Base-by-base conservation (phyloP, 108 stramenopile species). In the Pseudonitzschia pungens region DNA sequence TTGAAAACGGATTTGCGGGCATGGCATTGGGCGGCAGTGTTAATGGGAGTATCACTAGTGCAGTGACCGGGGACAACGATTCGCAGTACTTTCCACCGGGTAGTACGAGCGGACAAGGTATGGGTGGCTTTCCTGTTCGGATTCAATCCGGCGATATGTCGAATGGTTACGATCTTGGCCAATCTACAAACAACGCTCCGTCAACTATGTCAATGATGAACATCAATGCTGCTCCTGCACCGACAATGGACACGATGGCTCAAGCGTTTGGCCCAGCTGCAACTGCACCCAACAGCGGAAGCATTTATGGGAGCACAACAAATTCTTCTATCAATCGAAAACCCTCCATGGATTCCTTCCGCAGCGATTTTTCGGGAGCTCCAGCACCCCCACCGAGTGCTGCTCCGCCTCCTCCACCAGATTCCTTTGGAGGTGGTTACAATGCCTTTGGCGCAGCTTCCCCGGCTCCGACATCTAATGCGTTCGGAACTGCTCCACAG, bases 181-280 rank as follows among this genome's bases (percentile, higher is more conserved):
- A 51, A 51, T 16, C 26, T 12, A 55, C 54, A 14, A 55, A 11
- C 53, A 58, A 41, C 55, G 52, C 55, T 24, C 72, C 70, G 7
- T 72, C 86, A 5, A 81, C 83, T 5, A 52, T 79, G 65, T 78
- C 75, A 24, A 84, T 83, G 76, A 50, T 84, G 54, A 56, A 81
- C 4, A 77, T 84, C 22, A 44, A 36, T 14, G 65, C 71, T 9
- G 86, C 86, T n/a, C 83, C 83, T 24, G 74, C 86, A n/a, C 86
- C 86, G 20, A 81, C 86, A n/a, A 48, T 84, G 66, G 86, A 87
- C 53, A 66, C 79, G 36, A 66, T 87, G 18, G 59, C 74, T 10
- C 75, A 63, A 62, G 76, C 76, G 33, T 76, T 75, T 44, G 73
- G 63, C 11, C 36, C 60, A 28, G 28, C 32, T 1, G 63, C 76